Conservation (phyloP, 176 grass and related monocot genomes). For the Oryza rufipogon region DNA sequence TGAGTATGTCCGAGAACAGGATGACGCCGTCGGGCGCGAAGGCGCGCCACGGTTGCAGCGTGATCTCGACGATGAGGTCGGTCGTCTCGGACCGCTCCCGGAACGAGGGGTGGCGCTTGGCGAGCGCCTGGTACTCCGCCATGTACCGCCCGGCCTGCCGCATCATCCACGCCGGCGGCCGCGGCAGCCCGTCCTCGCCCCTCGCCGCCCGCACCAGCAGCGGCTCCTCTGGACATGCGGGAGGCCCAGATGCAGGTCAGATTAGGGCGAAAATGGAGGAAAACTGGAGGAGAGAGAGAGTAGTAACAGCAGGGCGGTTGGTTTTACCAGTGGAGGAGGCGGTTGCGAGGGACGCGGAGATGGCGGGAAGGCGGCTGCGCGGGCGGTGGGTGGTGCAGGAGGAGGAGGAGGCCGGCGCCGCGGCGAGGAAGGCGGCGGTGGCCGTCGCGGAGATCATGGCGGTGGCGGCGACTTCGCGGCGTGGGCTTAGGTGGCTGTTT, state of each 20-base stretch:
- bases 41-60: constrained; percentile 86
- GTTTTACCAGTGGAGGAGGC: constrained; percentile 39
- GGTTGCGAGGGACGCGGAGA: constrained; percentile 42
- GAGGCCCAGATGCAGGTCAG: constrained; percentile 18
- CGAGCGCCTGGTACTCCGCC: constrained; percentile 85
- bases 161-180: constrained; percentile 99
- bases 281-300: neutral
- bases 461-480: constrained; percentile 1
- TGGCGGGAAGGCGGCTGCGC: constrained; percentile 13
- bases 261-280: constrained; percentile 34
- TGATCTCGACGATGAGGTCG: constrained; percentile 94
- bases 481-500: neutral
- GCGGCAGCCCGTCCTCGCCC: constrained; percentile 60
- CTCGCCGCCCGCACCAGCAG: constrained; percentile 79
- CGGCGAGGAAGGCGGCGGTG: constrained; percentile 33
- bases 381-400: neutral
- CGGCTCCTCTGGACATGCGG: constrained; percentile 62
- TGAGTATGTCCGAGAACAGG: constrained; percentile 96
- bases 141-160: constrained; percentile 98
- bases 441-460: constrained; percentile 22
- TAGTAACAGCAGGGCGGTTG: neutral
- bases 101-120: constrained; percentile 89
- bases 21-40: constrained; percentile 96
- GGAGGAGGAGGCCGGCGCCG: constrained; percentile 27
- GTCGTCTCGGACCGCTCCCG: constrained; percentile 87